Percentiles rank a stretch among this genome's conserved stretches.
Conservation (phyloP, 2,329 filamentous ascomycete genomes). For the Penicillium psychrosexuale region DNA sequence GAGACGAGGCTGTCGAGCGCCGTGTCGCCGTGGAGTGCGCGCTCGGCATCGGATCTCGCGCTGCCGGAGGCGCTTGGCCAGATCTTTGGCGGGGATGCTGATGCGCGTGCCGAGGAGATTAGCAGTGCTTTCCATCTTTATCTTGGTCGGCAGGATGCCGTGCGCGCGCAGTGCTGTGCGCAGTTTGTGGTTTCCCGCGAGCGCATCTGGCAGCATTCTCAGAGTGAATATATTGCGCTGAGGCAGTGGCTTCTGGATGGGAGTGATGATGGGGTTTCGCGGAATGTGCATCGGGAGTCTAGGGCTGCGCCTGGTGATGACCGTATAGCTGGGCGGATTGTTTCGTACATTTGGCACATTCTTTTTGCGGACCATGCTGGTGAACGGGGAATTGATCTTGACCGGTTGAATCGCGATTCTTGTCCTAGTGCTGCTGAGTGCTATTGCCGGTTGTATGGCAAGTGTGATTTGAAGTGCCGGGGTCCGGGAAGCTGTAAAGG, state of each 20-base stretch:
- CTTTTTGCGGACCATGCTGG: slow-evolving; percentile 39
- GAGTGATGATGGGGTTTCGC: slow-evolving; percentile 7
- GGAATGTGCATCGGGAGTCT: slow-evolving; percentile 2
- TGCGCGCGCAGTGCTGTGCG: slow-evolving; percentile 54
- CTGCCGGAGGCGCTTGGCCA: slow-evolving; percentile 35
- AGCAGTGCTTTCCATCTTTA: slow-evolving; percentile 10
- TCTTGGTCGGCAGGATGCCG: slow-evolving; percentile 44
- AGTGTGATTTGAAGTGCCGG: slow-evolving; percentile 37
- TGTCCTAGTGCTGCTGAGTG: slow-evolving; percentile 43
- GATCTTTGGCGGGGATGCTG: slow-evolving; percentile 38
- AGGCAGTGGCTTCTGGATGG: slow-evolving; percentile 54
- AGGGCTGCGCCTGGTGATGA: slow-evolving; percentile 43
- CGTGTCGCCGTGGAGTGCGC: slow-evolving; percentile 45
- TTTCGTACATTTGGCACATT: slow-evolving; percentile 52
- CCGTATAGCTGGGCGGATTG: slow-evolving; percentile 44
- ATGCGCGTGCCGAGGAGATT: slow-evolving; percentile 26
- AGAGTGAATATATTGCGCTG: slow-evolving; percentile 52
- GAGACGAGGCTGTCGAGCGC: slow-evolving; percentile 40
- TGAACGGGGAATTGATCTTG: slow-evolving; percentile 32
- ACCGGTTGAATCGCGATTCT: slow-evolving; percentile 35
- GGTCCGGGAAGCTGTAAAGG: slow-evolving; percentile 36
- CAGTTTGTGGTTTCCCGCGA: slow-evolving; percentile 54
- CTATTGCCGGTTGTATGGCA: slow-evolving; percentile 47
- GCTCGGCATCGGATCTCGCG: slow-evolving; percentile 39
- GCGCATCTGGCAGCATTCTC: slow-evolving; percentile 48